These are phyloP conservation scores for Sphagnum magellanicum DNA, from an alignment of 228 moss, liverwort and hornwort species.

Conservation along the genomic window DNA sequence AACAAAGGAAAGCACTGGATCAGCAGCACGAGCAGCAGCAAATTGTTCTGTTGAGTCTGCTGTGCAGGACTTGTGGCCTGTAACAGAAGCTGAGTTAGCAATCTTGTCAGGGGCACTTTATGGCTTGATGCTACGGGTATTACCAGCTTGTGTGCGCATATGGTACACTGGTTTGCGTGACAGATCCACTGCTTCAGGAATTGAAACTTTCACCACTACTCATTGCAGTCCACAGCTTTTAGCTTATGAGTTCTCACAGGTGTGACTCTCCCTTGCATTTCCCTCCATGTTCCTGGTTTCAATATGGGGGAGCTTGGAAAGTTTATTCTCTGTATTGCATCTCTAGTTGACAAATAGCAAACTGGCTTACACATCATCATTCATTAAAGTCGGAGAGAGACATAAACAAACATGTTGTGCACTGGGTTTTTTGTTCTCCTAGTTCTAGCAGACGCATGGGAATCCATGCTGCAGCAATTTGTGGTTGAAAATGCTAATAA, in stretches of 20 bases:
- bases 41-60: conserved; percentile 70
- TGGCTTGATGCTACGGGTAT: conserved; percentile 71
- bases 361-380: no score
- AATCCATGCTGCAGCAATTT: no score
- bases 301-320: no score
- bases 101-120: conserved; percentile 76
- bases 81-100: conserved; percentile 58
- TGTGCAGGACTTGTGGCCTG: conserved; percentile 79
- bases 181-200: conserved; percentile 63
- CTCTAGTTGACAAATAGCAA: no score
- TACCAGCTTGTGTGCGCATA: conserved; percentile 88
- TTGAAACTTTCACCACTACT: conserved; percentile 80
- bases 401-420: no score
- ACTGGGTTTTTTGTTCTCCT: no score
- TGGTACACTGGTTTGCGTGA: conserved; percentile 95
- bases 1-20: conserved; percentile 46
- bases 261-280: conserved; percentile 7
- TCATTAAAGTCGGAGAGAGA: no score
- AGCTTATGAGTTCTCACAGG: conserved; percentile 87
- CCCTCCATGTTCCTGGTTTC: no score
- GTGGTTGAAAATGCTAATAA: no score
- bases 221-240: conserved; percentile 91
- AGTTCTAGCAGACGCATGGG: no score
- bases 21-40: conserved; percentile 64
- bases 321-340: no score